Percentiles rank a stretch among this genome's conserved stretches.
Evolutionary conservation across 768 basidiomycete genomes (phyloP).

Genomic region (Boletellus emodensis): DNA sequence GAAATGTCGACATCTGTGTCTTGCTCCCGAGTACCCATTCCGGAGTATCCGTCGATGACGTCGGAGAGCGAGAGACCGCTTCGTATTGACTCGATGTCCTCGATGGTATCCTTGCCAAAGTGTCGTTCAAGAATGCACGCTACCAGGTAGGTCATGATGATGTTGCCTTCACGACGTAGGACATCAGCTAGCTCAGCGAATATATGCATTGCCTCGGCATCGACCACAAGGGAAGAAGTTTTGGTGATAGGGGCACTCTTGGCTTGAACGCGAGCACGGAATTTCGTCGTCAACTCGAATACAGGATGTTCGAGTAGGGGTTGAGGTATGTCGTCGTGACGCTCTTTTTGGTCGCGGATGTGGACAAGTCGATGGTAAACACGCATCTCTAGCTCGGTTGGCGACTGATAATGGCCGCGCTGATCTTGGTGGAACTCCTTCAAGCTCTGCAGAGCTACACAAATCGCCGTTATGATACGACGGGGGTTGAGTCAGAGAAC

Average conservation of each 20-base stretch:
- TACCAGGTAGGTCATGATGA: conserved; percentile 79
- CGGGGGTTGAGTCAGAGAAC: neutral
- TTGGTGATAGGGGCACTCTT: conserved; percentile 74
- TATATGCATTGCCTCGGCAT: conserved; percentile 61
- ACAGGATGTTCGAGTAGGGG: conserved; percentile 67
- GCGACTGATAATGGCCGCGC: conserved; percentile 58
- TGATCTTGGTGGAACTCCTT: conserved; percentile 94
- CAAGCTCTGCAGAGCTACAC: conserved; percentile 82
- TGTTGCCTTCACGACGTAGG: conserved; percentile 60
- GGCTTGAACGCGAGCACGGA: conserved; percentile 75
- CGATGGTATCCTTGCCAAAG: conserved; percentile 77
- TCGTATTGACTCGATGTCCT: conserved; percentile 66
- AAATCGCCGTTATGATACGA: neutral
- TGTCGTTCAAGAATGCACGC: conserved; percentile 86
- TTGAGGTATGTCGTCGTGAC: conserved; percentile 66
- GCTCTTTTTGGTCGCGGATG: conserved; percentile 79
- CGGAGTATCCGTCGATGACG: conserved; percentile 62
- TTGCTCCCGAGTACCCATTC: conserved; percentile 23
- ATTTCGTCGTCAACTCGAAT: conserved; percentile 76
- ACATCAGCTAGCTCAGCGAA: conserved; percentile 57
- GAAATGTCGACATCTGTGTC: conserved; percentile 25
- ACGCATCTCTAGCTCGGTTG: conserved; percentile 92
- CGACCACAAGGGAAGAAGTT: conserved; percentile 60
- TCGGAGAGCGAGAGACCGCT: conserved; percentile 54
- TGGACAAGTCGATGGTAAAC: conserved; percentile 92